Evolutionary conservation across 192 early-diverging fungal genomes (phyloP), one percentile per base, ranked within the genome.

Genomic region (Coemansia sp.): DNA sequence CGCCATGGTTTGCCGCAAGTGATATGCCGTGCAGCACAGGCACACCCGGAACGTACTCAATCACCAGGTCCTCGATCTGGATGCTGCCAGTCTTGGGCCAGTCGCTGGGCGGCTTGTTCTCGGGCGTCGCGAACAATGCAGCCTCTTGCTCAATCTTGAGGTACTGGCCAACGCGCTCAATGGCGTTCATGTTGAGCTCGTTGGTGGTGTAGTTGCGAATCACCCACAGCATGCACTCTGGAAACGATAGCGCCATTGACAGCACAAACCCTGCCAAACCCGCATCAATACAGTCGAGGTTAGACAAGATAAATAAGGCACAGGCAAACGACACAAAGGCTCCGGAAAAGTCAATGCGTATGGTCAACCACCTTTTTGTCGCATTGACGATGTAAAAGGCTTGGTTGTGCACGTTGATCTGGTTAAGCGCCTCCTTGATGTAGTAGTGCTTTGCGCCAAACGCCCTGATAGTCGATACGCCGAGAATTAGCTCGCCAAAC

Each of bases 111-210:
- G 86, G 85, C 22, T 76, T 75, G 36, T 38, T 26, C 19, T 58
- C 67, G 4, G 55, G 44, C 26, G 84, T 74, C 4, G 70, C 63
- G 34, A 83, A 72, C 54, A 87, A 82, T 19, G 89, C 71, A 0
- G 87, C 80, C 61, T 97, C 94, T 35, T 93, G 85, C 27, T 88
- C 89, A 44, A 95, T 80, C 6, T 83, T 62, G 59, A 89, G 60
- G 58, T 95, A 97, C 67, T 97, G 91, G 2, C 81, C 60, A 7
- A 95, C 82, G 42, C 94, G 87, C 66, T 97, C 94, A 19, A 94
- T 85, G 7, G 88, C 80, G 62, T 92, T 94, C 82, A 94, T 68
- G 43, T 84, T 83, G 87, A 92, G 88, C 75, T 96, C 93, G 74
- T 92, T 89, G 46, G 83, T 63, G 32, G 85, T 83, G 58, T 89